Evolutionary conservation across 495 filamentous ascomycete species (phyloP).

Genomic region (Cladorrhinum samala): DNA sequence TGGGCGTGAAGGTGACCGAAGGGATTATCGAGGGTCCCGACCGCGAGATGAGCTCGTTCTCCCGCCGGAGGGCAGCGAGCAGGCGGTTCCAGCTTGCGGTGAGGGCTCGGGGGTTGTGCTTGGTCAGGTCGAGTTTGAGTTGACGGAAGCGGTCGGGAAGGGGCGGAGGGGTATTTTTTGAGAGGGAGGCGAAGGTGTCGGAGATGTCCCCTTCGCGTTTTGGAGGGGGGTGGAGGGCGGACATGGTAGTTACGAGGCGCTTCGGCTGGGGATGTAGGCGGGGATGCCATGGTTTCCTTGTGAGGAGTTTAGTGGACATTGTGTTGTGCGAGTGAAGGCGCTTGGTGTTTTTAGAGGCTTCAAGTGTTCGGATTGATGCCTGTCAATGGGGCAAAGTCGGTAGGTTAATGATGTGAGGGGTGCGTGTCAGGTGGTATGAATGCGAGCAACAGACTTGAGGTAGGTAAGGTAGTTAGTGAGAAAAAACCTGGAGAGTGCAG

Average conservation of each 20-base stretch:
- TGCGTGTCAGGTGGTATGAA: no score
- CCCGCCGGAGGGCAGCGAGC: conserved; percentile 46
- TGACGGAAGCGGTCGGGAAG: conserved; percentile 67
- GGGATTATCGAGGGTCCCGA: conserved; percentile 47
- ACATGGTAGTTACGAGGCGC: conserved; percentile 13
- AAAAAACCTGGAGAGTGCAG: no score
- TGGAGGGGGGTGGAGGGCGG: conserved; percentile 1
- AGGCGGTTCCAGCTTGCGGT: conserved; percentile 65
- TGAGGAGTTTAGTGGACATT: not conserved
- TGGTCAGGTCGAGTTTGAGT: conserved; percentile 62
- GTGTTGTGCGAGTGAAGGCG: not conserved
- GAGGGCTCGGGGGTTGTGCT: conserved; percentile 51
- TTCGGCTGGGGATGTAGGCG: not conserved
- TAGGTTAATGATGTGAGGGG: no score
- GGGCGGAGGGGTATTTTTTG: conserved; percentile 55
- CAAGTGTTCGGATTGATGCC: no score
- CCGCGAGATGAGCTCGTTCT: conserved; percentile 44
- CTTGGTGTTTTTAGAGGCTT: no score
- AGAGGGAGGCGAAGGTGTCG: conserved; percentile 75
- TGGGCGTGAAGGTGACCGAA: conserved; percentile 46
- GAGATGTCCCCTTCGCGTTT: conserved; percentile 69
- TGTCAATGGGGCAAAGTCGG: no score
- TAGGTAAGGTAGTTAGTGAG: no score
- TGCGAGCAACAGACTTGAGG: no score
- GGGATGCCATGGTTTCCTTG: not conserved